Evolutionary conservation across 2,329 filamentous ascomycete genomes (phyloP).

Genomic region (Neonectria sp.): DNA sequence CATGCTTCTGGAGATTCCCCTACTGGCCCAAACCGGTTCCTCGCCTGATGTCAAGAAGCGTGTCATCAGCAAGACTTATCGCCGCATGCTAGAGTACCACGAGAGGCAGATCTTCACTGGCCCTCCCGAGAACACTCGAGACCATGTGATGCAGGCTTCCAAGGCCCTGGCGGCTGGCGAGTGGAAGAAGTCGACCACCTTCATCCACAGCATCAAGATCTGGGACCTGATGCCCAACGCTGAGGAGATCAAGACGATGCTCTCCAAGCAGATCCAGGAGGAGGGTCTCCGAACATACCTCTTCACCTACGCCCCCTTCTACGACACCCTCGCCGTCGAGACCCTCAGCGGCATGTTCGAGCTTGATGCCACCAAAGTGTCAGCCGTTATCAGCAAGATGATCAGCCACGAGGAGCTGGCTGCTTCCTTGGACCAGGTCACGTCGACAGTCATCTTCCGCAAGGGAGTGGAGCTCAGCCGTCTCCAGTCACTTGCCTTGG

Average conservation of each 20-base stretch:
- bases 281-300: constrained; percentile 98
- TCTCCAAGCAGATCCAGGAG: constrained; percentile 98
- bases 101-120: constrained; percentile 99
- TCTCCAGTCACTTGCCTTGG: constrained; percentile 94
- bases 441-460: constrained; percentile 97
- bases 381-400: constrained; percentile 98
- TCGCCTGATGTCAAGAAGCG: constrained; percentile 98
- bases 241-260: constrained; percentile 96
- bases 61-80: constrained; percentile 99
- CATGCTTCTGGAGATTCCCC: constrained; percentile 98
- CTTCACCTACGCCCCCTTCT: constrained; percentile 99
- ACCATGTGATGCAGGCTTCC: constrained; percentile 99
- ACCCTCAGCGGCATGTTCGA: constrained; percentile 97
- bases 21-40: constrained; percentile 96
- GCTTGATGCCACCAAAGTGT: constrained; percentile 89
- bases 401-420: constrained; percentile 99
- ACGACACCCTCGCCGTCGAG: constrained; percentile 92
- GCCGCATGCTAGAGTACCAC: constrained; percentile 99
- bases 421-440: constrained; percentile 97
- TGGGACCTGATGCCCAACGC: constrained; percentile 97
- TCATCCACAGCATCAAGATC: constrained; percentile 99
- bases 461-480: constrained; percentile 98
- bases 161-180: constrained; percentile 97
- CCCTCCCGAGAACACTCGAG: constrained; percentile 97
- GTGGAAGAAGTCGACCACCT: constrained; percentile 96